A percentile compares a stretch with the other conserved stretches of the same genome.
These are phyloP conservation scores for Tolypocladium tundrense DNA, from an alignment of 2,329 filamentous ascomycete genomes.

Conservation along the genomic window DNA sequence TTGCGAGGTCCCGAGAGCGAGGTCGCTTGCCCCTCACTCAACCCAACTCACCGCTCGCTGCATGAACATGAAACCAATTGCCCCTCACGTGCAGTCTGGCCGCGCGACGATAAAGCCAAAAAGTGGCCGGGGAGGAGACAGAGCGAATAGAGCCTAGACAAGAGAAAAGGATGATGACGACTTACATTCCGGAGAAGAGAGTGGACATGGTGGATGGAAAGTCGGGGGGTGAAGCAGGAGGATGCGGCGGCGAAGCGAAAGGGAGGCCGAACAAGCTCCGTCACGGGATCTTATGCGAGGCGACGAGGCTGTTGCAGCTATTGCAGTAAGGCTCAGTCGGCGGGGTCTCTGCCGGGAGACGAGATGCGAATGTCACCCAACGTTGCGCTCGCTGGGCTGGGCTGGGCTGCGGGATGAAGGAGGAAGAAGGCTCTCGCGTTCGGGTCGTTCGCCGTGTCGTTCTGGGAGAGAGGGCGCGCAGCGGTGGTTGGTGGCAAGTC, in stretches of 20 bases:
- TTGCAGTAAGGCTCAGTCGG: neutral
- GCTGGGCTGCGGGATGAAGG: neutral
- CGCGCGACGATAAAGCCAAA: neutral
- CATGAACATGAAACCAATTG: neutral
- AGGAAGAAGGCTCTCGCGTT: neutral
- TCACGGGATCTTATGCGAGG: slow-evolving; percentile 3
- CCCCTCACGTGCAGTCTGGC: neutral
- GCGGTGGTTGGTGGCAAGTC: neutral
- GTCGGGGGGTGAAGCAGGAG: slow-evolving; percentile 3
- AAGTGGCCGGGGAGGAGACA: neutral
- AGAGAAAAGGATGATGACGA: slow-evolving; percentile 11
- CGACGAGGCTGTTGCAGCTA: slow-evolving; percentile 1
- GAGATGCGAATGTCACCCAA: neutral
- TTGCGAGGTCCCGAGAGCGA: neutral
- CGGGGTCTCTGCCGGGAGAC: neutral
- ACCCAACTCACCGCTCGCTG: slow-evolving; percentile 2
- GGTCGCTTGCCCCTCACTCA: slow-evolving; percentile 8
- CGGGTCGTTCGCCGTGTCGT: neutral
- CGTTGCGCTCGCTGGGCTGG: neutral
- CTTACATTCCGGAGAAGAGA: slow-evolving; percentile 54
- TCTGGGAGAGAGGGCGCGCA: neutral
- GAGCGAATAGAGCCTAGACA: neutral
- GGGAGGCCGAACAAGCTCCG: slow-evolving; percentile 1
- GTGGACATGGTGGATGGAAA: slow-evolving; percentile 39
- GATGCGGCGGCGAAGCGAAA: slow-evolving; percentile 1